Evolutionary conservation across 768 basidiomycete species (phyloP), one percentile per base, ranked within the genome.

Genomic region (Sporobolomyces phaffii): DNA sequence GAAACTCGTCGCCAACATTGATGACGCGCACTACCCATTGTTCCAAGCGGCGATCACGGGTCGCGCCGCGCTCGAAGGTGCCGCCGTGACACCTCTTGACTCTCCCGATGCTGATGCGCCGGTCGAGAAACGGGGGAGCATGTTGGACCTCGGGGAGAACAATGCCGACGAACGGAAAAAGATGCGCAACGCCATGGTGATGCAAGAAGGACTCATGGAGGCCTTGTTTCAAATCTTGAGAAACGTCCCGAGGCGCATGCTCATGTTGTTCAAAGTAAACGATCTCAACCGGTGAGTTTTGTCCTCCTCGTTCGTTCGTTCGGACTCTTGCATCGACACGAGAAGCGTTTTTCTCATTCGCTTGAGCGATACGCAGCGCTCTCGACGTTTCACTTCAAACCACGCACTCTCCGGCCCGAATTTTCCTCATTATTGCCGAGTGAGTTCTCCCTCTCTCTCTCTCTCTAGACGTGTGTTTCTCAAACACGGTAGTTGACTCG

Each of bases 11-110:
- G 96, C 91, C 7, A 94, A 94, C 75, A 88, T 98, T 45, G 68
- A 68, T 47, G 72, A 70, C 14, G 33, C 59, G 0, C 74, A 93
- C 88, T 98, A 96, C 76, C 89, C 91, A 13, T 83, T 96, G 15
- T 92, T 98, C 68, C 91, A 97, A 77, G 90, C 91, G 26, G 93
- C 93, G 18, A 86, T 98, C 49, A 97, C 93, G 14, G 85, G 85
- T 7, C 84, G 91, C 45, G 85, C 89, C 22, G 85, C 84, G 2
- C 77, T 94, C 60, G 83, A 86, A 75, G 87, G 85, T 36, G 80
- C 83, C 18, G 31, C 51, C 24, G 53, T 64, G 9, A 43, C 50
- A 41, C 48, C 65, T 26, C 60, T 82, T 80, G 74, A 68, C 20
- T 40, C 49, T 20, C 80, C 82, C 18, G 40, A 20, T 6, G 43